These are phyloP conservation scores for Microsporum canis DNA, from an alignment of 2,329 filamentous ascomycete species.

Conservation along the genomic window DNA sequence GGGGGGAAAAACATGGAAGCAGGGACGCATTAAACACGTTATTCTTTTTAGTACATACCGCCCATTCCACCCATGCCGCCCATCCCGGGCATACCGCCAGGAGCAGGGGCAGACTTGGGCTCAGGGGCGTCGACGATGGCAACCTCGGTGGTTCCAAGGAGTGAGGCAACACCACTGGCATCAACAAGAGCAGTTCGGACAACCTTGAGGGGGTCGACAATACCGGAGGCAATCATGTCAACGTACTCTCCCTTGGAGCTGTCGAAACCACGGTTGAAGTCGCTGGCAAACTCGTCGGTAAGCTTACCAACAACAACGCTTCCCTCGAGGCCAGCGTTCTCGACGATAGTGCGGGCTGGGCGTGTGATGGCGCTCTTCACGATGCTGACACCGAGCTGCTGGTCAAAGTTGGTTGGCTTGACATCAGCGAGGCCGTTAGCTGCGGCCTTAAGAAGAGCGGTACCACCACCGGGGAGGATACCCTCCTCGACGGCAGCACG, in stretches of 20 bases:
- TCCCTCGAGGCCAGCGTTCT: conserved; percentile 94
- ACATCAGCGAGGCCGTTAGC: conserved; percentile 72
- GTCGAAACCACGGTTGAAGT: conserved; percentile 99
- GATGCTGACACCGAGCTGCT: conserved; percentile 95
- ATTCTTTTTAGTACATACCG: conserved; percentile 49
- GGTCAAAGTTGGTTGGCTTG: conserved; percentile 93
- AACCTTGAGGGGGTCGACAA: conserved; percentile 98
- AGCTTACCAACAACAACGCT: conserved; percentile 97
- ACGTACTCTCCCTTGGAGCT: conserved; percentile 95
- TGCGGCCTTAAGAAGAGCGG: conserved; percentile 92
- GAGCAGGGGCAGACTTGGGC: conserved; percentile 59
- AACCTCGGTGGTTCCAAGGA: conserved; percentile 95
- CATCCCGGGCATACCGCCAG: conserved; percentile 50
- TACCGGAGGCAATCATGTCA: conserved; percentile 95
- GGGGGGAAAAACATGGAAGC: conserved; percentile 2
- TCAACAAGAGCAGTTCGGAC: conserved; percentile 93
- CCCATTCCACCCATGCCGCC: conserved; percentile 53
- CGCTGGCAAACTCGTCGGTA: conserved; percentile 75
- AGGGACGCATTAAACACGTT: conserved; percentile 4
- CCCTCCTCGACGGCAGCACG: conserved; percentile 97
- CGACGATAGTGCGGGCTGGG: conserved; percentile 86
- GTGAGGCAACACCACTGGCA: conserved; percentile 87
- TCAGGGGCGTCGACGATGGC: conserved; percentile 93
- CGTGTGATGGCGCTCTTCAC: conserved; percentile 97
- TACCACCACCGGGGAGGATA: conserved; percentile 96